These are phyloP conservation scores for Xylaria sp. DNA, from an alignment of 2,329 filamentous ascomycete species.

Conservation along the genomic window DNA sequence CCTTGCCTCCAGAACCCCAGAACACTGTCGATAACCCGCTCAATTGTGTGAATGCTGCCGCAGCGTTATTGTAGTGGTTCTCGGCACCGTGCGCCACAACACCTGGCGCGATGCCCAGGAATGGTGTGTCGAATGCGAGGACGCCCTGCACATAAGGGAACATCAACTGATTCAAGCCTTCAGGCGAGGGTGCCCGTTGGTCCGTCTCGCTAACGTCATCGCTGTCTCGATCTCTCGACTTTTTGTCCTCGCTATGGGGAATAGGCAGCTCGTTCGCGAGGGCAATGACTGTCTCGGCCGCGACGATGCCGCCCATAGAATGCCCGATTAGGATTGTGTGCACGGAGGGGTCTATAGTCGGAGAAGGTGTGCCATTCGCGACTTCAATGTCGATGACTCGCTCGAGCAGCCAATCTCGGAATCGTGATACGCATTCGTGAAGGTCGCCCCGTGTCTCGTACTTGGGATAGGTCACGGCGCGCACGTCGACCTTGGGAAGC, in stretches of 20 bases:
- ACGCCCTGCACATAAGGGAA: constrained; percentile 93
- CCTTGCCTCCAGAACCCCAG: constrained; percentile 59
- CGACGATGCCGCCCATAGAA: constrained; percentile 83
- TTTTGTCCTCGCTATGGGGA: constrained; percentile 37
- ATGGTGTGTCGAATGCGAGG: constrained; percentile 93
- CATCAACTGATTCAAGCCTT: constrained; percentile 69
- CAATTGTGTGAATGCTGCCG: constrained; percentile 70
- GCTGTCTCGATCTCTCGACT: constrained; percentile 35
- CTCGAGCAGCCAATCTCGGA: constrained; percentile 85
- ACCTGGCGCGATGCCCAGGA: constrained; percentile 78
- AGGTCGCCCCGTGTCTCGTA: constrained; percentile 84
- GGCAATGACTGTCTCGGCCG: constrained; percentile 82
- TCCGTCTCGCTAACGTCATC: not conserved
- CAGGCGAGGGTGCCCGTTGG: not conserved
- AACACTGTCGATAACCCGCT: constrained; percentile 70
- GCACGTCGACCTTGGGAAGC: constrained; percentile 72
- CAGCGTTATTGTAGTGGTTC: constrained; percentile 78
- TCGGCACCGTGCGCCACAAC: constrained; percentile 88
- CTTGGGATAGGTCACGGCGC: constrained; percentile 74
- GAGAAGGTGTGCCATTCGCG: constrained; percentile 57
- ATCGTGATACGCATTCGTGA: constrained; percentile 70
- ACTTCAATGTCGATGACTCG: constrained; percentile 96
- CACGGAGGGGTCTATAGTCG: constrained; percentile 42
- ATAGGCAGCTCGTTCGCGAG: constrained; percentile 65
- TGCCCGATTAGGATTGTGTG: constrained; percentile 42